Evolutionary conservation across 345 rosid species (phyloP), one percentile per base, ranked within the genome.

Genomic region (Reutealis trisperma): DNA sequence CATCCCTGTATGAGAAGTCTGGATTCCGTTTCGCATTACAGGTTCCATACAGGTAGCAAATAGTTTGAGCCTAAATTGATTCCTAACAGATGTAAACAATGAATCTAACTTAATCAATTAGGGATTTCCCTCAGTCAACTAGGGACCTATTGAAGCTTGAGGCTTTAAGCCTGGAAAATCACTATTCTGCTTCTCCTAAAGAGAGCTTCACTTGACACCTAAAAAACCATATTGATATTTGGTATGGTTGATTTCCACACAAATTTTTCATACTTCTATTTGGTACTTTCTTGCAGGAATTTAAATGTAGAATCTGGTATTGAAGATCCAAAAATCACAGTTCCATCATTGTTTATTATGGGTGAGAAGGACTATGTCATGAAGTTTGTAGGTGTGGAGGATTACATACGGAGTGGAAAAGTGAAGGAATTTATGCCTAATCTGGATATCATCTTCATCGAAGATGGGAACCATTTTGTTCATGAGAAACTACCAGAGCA

Each of bases 401-500:
- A 81, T 8, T 77, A 61, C 77, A 72, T 71, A 58, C 52, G 69
- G 59, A 76, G 77, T 67, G 80, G 66, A 13, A 44, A 66, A 41
- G 74, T 67, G 34, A 72, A 72, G 80, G 47, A 76, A 22, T 72
- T 81, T n/a, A 71, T 77, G 62, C 71, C 78, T 4, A 71, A 77
- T 77, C 61, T 81, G 71, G 80, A 81, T 2, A 69, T 16, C 5
- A 37, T 77, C 45, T 81, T 72, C 70, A 3, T 77, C 2, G 77
- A 76, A 60, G 80, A 81, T 11, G 80, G 84, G 49, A 81, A 57
- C 60, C 84, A 77, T 77, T 81, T 81, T 61, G 54, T 68, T 49
- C 72, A 30, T 5, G 84, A 77, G 22, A 41, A n/a, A 37, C 70
- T 76, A 41, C 80, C 84, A 18, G 58, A 27, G 70, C 37, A 73